Evolutionary conservation across 345 rosid genomes (phyloP).

Genomic region (Citrus maxima): DNA sequence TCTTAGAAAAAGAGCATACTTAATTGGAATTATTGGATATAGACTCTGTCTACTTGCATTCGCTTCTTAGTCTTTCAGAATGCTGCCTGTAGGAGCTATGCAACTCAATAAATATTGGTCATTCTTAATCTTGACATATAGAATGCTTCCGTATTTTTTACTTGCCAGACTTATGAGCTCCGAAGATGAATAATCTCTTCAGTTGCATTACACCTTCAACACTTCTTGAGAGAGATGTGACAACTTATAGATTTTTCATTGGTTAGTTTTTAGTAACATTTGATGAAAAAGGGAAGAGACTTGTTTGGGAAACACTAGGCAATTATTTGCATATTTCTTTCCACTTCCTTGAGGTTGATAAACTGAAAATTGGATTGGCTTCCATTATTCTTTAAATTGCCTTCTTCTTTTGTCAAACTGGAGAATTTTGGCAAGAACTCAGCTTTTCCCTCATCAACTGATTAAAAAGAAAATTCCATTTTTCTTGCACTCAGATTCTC

Average conservation of each 20-base stretch:
- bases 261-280: neutral
- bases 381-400: neutral
- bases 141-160: neutral
- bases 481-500: neutral
- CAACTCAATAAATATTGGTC: neutral
- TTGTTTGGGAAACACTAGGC: neutral
- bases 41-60: neutral
- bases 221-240: neutral
- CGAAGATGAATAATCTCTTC: neutral
- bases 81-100: neutral
- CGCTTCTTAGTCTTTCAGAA: neutral
- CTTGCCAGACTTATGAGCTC: neutral
- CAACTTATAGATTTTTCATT: neutral
- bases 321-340: neutral
- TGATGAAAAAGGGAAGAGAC: too few species aligned
- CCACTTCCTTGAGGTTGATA: neutral
- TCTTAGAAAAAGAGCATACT: neutral
- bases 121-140: neutral
- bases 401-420: neutral
- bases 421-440: neutral
- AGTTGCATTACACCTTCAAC: neutral
- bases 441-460: neutral
- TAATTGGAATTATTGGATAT: neutral
- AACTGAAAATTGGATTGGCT: neutral
- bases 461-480: neutral